Conservation (phyloP, 2,329 filamentous ascomycete genomes). For the Graphium sp. region DNA sequence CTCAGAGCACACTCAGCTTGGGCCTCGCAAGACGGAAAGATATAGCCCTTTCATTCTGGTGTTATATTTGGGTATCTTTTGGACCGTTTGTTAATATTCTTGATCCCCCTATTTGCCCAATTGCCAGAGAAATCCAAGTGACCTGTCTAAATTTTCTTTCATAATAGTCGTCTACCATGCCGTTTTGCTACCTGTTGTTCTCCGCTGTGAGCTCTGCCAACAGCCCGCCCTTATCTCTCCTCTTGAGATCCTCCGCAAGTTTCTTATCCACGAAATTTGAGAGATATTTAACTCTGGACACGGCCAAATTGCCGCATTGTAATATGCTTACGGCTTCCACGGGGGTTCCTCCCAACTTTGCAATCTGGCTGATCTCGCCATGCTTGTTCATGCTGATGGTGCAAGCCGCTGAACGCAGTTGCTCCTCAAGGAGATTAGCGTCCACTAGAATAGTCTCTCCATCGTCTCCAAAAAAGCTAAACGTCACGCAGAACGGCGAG, state of each 20-base stretch:
- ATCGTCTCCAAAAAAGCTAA: constrained; percentile 63
- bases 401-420: constrained; percentile 54
- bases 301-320: constrained; percentile 56
- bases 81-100: constrained; percentile 1
- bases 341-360: constrained; percentile 73
- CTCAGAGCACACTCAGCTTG: neutral
- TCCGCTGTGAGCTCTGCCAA: constrained; percentile 66
- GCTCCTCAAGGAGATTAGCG: constrained; percentile 58
- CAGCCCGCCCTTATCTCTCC: constrained; percentile 61
- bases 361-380: constrained; percentile 80
- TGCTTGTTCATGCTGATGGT: constrained; percentile 78
- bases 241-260: constrained; percentile 62
- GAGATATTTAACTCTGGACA: constrained; percentile 68
- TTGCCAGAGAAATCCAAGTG: neutral
- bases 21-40: too few relatives aligned
- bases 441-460: constrained; percentile 55
- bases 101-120: neutral
- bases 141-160: constrained; percentile 1
- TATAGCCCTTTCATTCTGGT: too few relatives aligned
- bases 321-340: constrained; percentile 68
- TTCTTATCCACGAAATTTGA: constrained; percentile 55
- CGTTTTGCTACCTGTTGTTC: constrained; percentile 44
- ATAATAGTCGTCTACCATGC: constrained; percentile 2
- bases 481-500: constrained; percentile 80
- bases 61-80: constrained; percentile 2